Conservation (phyloP, 495 filamentous ascomycete species). For the Penicillium waksmanii region DNA sequence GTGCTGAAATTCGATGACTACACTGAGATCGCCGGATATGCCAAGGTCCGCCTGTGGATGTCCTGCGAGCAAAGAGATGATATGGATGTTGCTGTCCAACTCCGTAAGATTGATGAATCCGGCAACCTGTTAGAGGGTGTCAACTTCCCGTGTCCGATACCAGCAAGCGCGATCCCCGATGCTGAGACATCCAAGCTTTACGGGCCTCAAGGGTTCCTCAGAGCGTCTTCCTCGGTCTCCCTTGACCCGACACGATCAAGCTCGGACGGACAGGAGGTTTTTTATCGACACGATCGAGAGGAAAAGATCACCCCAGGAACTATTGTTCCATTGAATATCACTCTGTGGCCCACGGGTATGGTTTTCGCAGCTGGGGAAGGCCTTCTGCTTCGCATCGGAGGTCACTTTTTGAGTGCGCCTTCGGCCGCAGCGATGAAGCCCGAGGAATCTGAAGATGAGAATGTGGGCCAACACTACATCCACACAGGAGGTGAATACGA, state of each 20-base stretch:
- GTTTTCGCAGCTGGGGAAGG: not conserved
- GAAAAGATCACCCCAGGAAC: not conserved
- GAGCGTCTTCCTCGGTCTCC: not conserved
- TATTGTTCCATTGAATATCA: not conserved
- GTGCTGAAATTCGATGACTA: not conserved
- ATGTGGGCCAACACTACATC: not conserved
- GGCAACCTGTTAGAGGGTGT: not conserved
- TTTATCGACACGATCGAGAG: not conserved
- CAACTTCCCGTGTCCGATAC: not conserved
- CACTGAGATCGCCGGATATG: not conserved
- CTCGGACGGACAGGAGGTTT: not conserved
- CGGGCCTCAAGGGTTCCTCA: not conserved
- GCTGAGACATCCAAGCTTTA: not conserved
- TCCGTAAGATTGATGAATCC: not conserved
- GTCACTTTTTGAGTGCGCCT: not conserved
- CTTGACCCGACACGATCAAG: not conserved
- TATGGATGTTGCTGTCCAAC: constrained; percentile 1
- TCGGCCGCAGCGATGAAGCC: not conserved
- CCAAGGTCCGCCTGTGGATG: not conserved
- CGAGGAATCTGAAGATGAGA: not conserved
- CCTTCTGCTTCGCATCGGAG: not conserved
- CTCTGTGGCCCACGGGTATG: not conserved
- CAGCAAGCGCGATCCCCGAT: not conserved
- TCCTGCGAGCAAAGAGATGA: not conserved
- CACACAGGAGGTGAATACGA: not conserved